Conservation (phyloP, 768 basidiomycete genomes). For the Amanita pallidorosea region DNA sequence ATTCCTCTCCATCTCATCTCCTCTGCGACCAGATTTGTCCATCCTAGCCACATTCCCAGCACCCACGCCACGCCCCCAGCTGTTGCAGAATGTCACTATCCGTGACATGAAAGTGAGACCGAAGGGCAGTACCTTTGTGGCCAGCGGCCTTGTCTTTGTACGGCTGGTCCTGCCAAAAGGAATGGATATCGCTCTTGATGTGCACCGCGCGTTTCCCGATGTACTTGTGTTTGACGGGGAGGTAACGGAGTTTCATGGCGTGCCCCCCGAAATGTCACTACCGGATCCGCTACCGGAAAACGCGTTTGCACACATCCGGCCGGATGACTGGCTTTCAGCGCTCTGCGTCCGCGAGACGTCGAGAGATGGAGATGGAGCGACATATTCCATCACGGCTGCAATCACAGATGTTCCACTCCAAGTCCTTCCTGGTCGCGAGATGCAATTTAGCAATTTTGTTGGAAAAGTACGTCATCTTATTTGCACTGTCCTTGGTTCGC, state of each 20-base stretch:
- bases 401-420: slow-evolving; percentile 67
- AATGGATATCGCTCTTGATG: slow-evolving; percentile 53
- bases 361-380: slow-evolving; percentile 38
- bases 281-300: slow-evolving; percentile 58
- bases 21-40: slow-evolving; percentile 38
- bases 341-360: slow-evolving; percentile 28
- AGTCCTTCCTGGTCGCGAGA: slow-evolving; percentile 69
- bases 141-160: slow-evolving; percentile 61
- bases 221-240: slow-evolving; percentile 72
- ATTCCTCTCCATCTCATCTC: slow-evolving; percentile 46
- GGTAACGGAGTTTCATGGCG: slow-evolving; percentile 24
- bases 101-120: slow-evolving; percentile 65
- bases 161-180: slow-evolving; percentile 59
- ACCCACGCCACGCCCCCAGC: slow-evolving; percentile 48
- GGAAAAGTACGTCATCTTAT: slow-evolving; percentile 41
- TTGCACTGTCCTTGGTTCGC: neutral
- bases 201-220: slow-evolving; percentile 61
- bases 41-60: slow-evolving; percentile 51
- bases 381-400: slow-evolving; percentile 50
- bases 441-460: slow-evolving; percentile 67
- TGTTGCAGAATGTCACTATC: slow-evolving; percentile 66
- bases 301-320: slow-evolving; percentile 70
- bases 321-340: slow-evolving; percentile 55
- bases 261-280: slow-evolving; percentile 34
- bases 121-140: slow-evolving; percentile 35